These are phyloP conservation scores for Zygosaccharomyces bisporus DNA, from an alignment of 805 yeast genomes.

Conservation along the genomic window DNA sequence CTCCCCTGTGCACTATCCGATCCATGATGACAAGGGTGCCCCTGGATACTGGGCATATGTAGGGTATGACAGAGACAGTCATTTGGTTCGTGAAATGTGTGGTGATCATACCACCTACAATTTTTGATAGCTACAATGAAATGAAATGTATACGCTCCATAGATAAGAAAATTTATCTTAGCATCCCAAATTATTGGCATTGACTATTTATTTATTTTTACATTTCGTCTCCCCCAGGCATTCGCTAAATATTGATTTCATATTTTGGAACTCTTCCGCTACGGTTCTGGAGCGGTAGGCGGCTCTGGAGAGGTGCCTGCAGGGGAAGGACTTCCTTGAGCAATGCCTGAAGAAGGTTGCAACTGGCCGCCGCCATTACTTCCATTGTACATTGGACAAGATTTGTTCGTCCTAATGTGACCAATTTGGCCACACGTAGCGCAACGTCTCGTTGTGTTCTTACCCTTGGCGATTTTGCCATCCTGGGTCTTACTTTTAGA, in stretches of 20 bases:
- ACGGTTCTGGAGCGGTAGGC: slow-evolving; percentile 1
- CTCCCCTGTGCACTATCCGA: slow-evolving; percentile 33
- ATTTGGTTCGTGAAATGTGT: slow-evolving; percentile 25
- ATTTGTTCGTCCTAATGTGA: slow-evolving; percentile 81
- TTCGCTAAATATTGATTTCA: neutral
- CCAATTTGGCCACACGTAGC: slow-evolving; percentile 95
- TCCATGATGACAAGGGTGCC: slow-evolving; percentile 33
- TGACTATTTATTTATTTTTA: neutral
- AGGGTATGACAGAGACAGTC: slow-evolving; percentile 28
- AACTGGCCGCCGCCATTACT: slow-evolving; percentile 7
- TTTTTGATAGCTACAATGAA: slow-evolving; percentile 15
- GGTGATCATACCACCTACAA: slow-evolving; percentile 29
- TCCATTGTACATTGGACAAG: slow-evolving; percentile 84
- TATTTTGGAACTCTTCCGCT: neutral
- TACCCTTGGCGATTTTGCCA: slow-evolving; percentile 30
- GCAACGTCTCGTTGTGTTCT: slow-evolving; percentile 66
- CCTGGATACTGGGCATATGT: slow-evolving; percentile 38
- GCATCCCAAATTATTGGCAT: neutral
- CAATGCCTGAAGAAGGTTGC: slow-evolving; percentile 1
- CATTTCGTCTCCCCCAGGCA: too few species aligned
- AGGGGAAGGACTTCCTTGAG: slow-evolving; percentile 1
- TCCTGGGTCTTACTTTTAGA: slow-evolving; percentile 38
- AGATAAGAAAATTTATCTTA: too few species aligned
- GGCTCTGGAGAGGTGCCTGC: slow-evolving; percentile 1
- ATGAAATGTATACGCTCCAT: neutral